Percentiles rank a stretch among this genome's conserved stretches.
Evolutionary conservation across 225 moss, liverwort and hornwort species (phyloP).

Genomic region (Takakia lepidozioides): DNA sequence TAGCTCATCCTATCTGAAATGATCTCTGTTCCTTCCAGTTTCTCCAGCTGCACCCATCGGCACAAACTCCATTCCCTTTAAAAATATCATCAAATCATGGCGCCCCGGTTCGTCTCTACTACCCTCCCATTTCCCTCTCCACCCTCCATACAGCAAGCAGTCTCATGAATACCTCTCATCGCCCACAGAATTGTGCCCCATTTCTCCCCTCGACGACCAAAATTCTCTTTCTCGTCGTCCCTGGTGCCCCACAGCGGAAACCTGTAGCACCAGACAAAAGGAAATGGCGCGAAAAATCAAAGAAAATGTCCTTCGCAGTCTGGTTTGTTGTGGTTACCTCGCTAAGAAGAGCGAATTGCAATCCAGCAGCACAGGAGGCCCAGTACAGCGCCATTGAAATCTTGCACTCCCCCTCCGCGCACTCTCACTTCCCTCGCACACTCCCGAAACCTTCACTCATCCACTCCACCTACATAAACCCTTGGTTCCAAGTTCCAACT

Average conservation of each 20-base stretch:
- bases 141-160: too few relatives aligned
- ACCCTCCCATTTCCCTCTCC: too few relatives aligned
- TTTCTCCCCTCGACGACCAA: background rate
- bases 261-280: background rate
- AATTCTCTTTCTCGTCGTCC: background rate
- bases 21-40: constrained; percentile 41
- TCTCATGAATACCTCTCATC: too few relatives aligned
- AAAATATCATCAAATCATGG: background rate
- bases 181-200: too few relatives aligned
- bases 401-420: too few relatives aligned
- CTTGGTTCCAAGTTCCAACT: too few relatives aligned
- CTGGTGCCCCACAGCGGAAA: background rate
- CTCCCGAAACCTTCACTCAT: too few relatives aligned
- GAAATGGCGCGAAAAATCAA: background rate
- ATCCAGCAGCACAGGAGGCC: constrained; percentile 74
- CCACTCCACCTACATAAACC: too few relatives aligned
- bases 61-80: background rate
- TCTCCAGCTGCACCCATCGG: constrained; percentile 39
- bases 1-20: constrained; percentile 34
- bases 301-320: too few relatives aligned
- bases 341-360: constrained; percentile 50
- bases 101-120: background rate
- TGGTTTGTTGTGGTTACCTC: constrained; percentile 48
- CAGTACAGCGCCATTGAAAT: constrained; percentile 58
- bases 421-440: too few relatives aligned